Conservation (phyloP, 192 early-diverging fungal genomes). For the Backusella sp. region DNA sequence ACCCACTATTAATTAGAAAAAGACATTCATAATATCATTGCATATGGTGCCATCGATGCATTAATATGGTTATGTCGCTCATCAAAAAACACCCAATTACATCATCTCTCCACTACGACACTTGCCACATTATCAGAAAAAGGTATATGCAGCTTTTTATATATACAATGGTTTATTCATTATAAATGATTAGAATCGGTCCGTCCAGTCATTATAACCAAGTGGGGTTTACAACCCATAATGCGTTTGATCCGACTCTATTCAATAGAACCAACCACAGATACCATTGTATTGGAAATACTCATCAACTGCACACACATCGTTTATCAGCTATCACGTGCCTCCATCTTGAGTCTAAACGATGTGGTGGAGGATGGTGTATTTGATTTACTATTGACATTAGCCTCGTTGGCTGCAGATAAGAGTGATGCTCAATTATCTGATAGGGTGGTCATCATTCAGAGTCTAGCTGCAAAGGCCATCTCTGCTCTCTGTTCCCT, state of each 20-base stretch:
- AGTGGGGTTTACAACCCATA: constrained; percentile 46
- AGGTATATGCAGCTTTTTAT: constrained; percentile 20
- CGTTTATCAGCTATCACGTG: constrained; percentile 14
- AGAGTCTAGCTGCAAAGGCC: constrained; percentile 10
- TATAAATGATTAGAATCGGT: constrained; percentile 38
- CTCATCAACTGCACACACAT: constrained; percentile 19
- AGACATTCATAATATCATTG: constrained; percentile 41
- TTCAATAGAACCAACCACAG: background rate
- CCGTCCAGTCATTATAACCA: constrained; percentile 47
- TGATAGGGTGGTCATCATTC: background rate
- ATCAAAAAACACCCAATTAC: constrained; percentile 40
- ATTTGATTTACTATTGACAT: background rate
- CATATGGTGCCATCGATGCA: constrained; percentile 56
- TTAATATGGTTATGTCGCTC: constrained; percentile 48
- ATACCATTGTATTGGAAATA: constrained; percentile 1
- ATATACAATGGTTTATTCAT: background rate
- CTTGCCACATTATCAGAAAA: constrained; percentile 50
- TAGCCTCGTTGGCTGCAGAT: background rate
- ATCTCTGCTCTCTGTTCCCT: constrained; percentile 6
- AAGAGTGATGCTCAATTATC: background rate
- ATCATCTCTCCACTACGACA: constrained; percentile 44
- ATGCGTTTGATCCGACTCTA: constrained; percentile 33
- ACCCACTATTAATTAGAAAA: constrained; percentile 31
- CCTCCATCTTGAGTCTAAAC: constrained; percentile 13
- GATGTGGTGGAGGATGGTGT: constrained; percentile 10